Evolutionary conservation across 169 alveolate genomes (phyloP).

Genomic region (Babesia ovis): DNA sequence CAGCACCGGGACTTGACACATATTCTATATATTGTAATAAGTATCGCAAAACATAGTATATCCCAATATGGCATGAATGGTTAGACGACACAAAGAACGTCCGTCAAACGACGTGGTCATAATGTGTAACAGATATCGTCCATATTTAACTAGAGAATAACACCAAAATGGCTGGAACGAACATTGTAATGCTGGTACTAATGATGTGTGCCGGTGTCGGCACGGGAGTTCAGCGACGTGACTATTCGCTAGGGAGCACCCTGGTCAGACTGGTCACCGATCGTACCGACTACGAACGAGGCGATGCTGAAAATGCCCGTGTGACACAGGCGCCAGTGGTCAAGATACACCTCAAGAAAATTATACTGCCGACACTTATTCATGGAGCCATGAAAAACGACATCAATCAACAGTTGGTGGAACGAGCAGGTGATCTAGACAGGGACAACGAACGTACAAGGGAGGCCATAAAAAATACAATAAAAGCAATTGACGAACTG

Average conservation of each 20-base stretch:
- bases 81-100: too few relatives aligned
- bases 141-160: too few relatives aligned
- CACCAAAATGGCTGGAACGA: too few relatives aligned
- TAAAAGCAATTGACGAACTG: slow-evolving; percentile 7
- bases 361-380: slow-evolving; percentile 34
- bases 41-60: too few relatives aligned
- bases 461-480: background rate
- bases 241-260: slow-evolving; percentile 32
- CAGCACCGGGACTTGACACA: too few relatives aligned
- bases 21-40: too few relatives aligned
- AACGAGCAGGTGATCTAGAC: slow-evolving; percentile 56
- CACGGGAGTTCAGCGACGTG: slow-evolving; percentile 21
- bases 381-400: slow-evolving; percentile 42
- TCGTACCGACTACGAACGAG: slow-evolving; percentile 32
- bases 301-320: slow-evolving; percentile 47
- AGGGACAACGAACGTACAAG: slow-evolving; percentile 16
- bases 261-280: slow-evolving; percentile 41
- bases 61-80: too few relatives aligned
- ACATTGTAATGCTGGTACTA: background rate
- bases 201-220: background rate
- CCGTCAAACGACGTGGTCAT: too few relatives aligned
- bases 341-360: slow-evolving; percentile 52
- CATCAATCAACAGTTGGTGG: background rate
- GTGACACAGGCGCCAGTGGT: slow-evolving; percentile 67
- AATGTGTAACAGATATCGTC: too few relatives aligned